Base-by-base conservation (phyloP, 2,329 filamentous ascomycete species). In the Fusarium heterosporum region DNA sequence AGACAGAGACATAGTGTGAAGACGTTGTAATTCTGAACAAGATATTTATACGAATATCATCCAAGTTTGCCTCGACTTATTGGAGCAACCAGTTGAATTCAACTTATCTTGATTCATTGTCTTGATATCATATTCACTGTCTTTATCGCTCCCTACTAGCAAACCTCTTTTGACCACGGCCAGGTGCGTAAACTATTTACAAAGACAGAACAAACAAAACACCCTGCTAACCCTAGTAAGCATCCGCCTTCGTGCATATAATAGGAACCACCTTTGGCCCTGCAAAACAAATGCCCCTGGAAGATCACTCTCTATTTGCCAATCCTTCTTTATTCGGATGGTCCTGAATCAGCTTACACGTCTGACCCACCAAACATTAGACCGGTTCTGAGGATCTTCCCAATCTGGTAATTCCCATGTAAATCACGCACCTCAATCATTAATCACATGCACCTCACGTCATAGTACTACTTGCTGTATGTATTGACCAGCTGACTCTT, bases 391-490 rank as follows among this genome's bases (percentile, higher is more conserved):
- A 46, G 16, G 48, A 28, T 28, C 16, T 22, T 22, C 50, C 64
- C 46, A 65, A 61, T 52, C 25, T 51, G 42, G 64, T 47, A 67
- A 61, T 42, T 36, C 9, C 30, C 17, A 57, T 16, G 64, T 48
- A 68, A 66, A 68, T 68, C 64, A 65, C 60, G 64, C 64, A 68
- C 40, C 29, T 25, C 14, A 28, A 66, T 68, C 60, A 61, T 19
- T 12, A 30, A 66, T 68, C 65, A 68, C 64, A 68, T 66, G 64
- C 64, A 34, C 64, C 64, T 66, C 60, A 68, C 61, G 61, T 66
- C 64, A 68, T 68, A 48, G 43, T 30, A 61, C 22, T 36, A 26
- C 30, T 43, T 39, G n/a, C 40, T 10, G 25, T 52, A 8, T 17
- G 19, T 29, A 36, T 38, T 32, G 29, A 36, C 41, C 40, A 17